Evolutionary conservation across 345 rosid genomes (phyloP).

Genomic region (Isatis tinctoria): DNA sequence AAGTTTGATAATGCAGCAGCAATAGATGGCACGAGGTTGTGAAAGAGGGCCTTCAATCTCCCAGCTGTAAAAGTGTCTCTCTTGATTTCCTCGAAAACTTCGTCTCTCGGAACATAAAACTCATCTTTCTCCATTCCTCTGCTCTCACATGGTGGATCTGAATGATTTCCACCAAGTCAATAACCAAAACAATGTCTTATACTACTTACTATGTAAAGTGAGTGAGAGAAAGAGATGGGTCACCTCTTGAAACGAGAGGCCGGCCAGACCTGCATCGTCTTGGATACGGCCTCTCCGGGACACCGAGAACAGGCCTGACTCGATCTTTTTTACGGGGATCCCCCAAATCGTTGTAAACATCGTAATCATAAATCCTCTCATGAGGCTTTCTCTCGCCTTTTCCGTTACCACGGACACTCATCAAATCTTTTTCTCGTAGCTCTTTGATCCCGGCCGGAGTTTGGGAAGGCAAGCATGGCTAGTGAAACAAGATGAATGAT

Average conservation of each 20-base stretch:
- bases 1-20: conserved; percentile 73
- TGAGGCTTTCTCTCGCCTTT: conserved; percentile 66
- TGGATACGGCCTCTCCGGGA: conserved; percentile 77
- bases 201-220: background rate
- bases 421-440: conserved; percentile 62
- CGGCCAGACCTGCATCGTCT: conserved; percentile 91
- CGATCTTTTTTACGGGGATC: conserved; percentile 68
- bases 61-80: conserved; percentile 78
- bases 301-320: conserved; percentile 65
- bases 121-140: conserved; percentile 80
- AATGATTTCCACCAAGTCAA: conserved; percentile 1
- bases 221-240: background rate
- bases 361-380: conserved; percentile 84
- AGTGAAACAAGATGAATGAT: background rate
- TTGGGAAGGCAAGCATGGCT: conserved; percentile 69
- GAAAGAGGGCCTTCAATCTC: conserved; percentile 80
- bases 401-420: conserved; percentile 64
- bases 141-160: conserved; percentile 68
- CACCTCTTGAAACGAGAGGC: conserved; percentile 61
- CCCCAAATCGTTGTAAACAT: conserved; percentile 75
- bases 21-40: conserved; percentile 84
- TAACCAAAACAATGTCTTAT: background rate
- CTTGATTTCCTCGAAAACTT: conserved; percentile 92
- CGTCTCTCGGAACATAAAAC: conserved; percentile 89
- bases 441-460: conserved; percentile 78